Evolutionary conservation across 208 protist species (phyloP).

Genomic region (Trypanosoma vivax): DNA sequence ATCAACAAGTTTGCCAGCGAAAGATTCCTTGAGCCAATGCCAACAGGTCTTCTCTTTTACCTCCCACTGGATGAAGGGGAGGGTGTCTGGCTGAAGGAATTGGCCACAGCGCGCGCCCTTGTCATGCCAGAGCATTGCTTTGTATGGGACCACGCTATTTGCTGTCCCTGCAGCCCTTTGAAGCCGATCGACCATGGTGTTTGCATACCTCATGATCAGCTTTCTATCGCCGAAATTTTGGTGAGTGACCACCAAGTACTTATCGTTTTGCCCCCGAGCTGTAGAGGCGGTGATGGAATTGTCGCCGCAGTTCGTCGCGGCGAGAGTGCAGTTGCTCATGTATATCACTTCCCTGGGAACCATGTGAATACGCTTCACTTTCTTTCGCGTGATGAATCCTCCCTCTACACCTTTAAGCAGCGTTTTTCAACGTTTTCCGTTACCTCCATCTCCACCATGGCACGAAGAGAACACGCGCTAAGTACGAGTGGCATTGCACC

Average conservation of each 20-base stretch:
- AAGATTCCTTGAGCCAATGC: conserved; percentile 17
- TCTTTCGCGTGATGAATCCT: conserved; percentile 67
- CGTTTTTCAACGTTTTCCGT: conserved; percentile 61
- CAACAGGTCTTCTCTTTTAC: conserved; percentile 39
- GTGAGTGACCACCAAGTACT: conserved; percentile 59
- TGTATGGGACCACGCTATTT: conserved; percentile 54
- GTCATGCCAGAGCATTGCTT: conserved; percentile 31
- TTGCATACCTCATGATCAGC: conserved; percentile 29
- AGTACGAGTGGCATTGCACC: conserved; percentile 25
- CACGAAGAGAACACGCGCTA: conserved; percentile 34
- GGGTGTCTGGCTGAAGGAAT: conserved; percentile 80
- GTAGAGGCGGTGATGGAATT: conserved; percentile 60
- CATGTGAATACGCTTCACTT: conserved; percentile 59
- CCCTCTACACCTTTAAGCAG: conserved; percentile 66
- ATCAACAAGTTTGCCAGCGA: conserved; percentile 24
- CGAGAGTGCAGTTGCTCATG: conserved; percentile 41
- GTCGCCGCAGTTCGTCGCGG: conserved; percentile 51
- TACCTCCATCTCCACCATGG: conserved; percentile 13
- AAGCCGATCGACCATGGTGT: conserved; percentile 20
- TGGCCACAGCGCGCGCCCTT: conserved; percentile 29
- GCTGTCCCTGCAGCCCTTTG: conserved; percentile 21
- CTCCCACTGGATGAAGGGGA: conserved; percentile 83
- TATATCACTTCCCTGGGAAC: conserved; percentile 69
- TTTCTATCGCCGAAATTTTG: conserved; percentile 47
- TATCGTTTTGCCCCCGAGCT: conserved; percentile 38